These are phyloP conservation scores for Trametes sp. DNA, from an alignment of 1,284 basidiomycete species.

Conservation along the genomic window DNA sequence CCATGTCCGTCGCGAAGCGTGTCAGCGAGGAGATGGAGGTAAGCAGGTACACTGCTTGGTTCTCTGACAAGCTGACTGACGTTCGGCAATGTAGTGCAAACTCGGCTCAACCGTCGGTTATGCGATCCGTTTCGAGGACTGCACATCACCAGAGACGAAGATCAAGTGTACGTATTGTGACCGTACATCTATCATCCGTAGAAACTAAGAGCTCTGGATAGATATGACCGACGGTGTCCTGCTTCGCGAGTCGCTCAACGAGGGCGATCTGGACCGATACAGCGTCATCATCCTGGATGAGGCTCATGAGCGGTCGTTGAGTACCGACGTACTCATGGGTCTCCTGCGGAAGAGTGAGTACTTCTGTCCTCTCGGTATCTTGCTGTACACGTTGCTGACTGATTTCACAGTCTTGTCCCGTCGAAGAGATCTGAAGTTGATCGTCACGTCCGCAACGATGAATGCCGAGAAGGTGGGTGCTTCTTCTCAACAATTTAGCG, in stretches of 20 bases:
- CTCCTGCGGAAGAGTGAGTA: slow-evolving; percentile 87
- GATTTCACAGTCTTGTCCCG: slow-evolving; percentile 79
- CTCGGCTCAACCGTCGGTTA: slow-evolving; percentile 93
- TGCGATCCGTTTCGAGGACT: slow-evolving; percentile 98
- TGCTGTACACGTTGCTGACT: slow-evolving; percentile 26
- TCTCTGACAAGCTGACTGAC: neutral
- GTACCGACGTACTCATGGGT: slow-evolving; percentile 98
- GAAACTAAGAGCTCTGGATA: slow-evolving; percentile 41
- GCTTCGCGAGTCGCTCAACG: slow-evolving; percentile 93
- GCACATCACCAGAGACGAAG: slow-evolving; percentile 89
- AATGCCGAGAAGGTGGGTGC: slow-evolving; percentile 89
- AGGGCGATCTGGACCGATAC: slow-evolving; percentile 94
- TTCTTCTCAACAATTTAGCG: too few species aligned
- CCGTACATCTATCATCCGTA: neutral
- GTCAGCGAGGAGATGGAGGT: slow-evolving; percentile 96
- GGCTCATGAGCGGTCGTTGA: slow-evolving; percentile 95
- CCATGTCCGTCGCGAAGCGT: slow-evolving; percentile 99
- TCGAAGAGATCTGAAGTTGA: slow-evolving; percentile 91
- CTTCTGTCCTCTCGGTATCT: neutral
- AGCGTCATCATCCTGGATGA: slow-evolving; percentile 97
- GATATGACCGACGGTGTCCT: slow-evolving; percentile 99
- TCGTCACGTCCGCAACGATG: slow-evolving; percentile 99
- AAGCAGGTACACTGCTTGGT: slow-evolving; percentile 32
- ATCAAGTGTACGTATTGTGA: slow-evolving; percentile 82
- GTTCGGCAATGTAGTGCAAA: slow-evolving; percentile 63